Conservation (phyloP, 2,329 filamentous ascomycete species). For the Colletotrichum trifolii region DNA sequence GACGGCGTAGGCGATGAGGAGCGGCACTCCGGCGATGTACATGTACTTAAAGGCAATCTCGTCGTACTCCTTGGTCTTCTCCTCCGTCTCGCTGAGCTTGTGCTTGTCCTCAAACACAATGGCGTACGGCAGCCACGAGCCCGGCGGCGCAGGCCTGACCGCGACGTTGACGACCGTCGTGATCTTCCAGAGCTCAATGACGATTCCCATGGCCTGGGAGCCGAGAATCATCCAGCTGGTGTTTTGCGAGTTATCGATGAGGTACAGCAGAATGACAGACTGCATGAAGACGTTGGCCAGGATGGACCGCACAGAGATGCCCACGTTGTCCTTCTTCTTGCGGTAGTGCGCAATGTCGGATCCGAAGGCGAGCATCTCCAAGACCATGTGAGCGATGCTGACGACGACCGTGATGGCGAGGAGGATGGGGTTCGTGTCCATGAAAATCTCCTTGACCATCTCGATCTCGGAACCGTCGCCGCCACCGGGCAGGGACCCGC, state of each 20-base stretch:
- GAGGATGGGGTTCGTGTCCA: slow-evolving; percentile 94
- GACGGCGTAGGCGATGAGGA: slow-evolving; percentile 87
- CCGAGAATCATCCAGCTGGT: slow-evolving; percentile 99
- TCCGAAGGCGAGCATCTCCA: slow-evolving; percentile 96
- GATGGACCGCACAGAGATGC: slow-evolving; percentile 95
- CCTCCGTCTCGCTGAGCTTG: slow-evolving; percentile 91
- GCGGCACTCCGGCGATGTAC: slow-evolving; percentile 89
- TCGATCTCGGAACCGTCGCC: slow-evolving; percentile 95
- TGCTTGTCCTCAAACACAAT: slow-evolving; percentile 96
- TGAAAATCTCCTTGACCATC: slow-evolving; percentile 94
- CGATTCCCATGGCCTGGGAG: slow-evolving; percentile 84
- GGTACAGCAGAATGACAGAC: slow-evolving; percentile 91
- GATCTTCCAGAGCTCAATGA: slow-evolving; percentile 87
- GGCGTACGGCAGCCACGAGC: slow-evolving; percentile 80
- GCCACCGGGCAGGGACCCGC: slow-evolving; percentile 76
- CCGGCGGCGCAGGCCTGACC: slow-evolving; percentile 74
- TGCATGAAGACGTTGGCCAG: slow-evolving; percentile 99
- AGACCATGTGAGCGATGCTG: slow-evolving; percentile 90
- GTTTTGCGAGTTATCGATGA: slow-evolving; percentile 96
- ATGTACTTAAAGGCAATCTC: slow-evolving; percentile 98
- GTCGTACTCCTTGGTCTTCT: slow-evolving; percentile 99
- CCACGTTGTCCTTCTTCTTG: slow-evolving; percentile 99
- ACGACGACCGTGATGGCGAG: slow-evolving; percentile 86
- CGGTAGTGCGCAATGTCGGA: slow-evolving; percentile 98
- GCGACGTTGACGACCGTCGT: slow-evolving; percentile 94